Evolutionary conservation across 306 rosid species (phyloP), one percentile per base, ranked within the genome.

Genomic region (Trifolium repens): DNA sequence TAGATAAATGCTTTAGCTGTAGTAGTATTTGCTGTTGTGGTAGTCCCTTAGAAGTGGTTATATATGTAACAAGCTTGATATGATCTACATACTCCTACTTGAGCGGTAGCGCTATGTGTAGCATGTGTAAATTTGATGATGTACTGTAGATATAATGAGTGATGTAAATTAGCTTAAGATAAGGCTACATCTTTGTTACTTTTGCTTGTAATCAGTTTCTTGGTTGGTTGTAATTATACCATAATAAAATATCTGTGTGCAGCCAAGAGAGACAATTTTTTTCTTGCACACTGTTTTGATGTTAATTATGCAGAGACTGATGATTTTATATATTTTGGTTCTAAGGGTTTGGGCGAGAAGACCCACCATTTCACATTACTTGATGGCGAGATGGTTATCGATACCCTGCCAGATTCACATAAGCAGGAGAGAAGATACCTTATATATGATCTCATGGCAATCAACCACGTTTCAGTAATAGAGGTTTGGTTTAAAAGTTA

Each of bases 311-410:
- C 73, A 13, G 26, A 65, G 50, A 53, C 83, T 94, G 88, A 87
- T 82, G 62, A 43, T 67, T 77, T 69, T 63, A 49, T 79, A n/a
- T 80, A 9, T 87, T 73, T 79, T 85, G 71, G n/a, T 80, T 86
- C 14, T 8, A 71, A 96, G 98, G 96, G 86, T 65, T 77, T 82
- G 84, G 88, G 87, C 9, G 99, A 96, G 85, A 96, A 87, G 88
- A 87, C 88, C 74, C 98, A 96, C 80, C 96, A 96, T 79, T 96
- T 62, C 79, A 92, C 98, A 9, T 86, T 96, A 79, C 96, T 96
- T 80, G 99, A 96, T 84, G 99, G 99, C 58, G 99, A 96, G 88
- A 96, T 96, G 99, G 81, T 96, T 77, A 92, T 96, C 71, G 99
- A 96, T 79, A 92, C 91, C 1, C 57, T 96, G 84, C 99, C 99